Evolutionary conservation across 208 protist species (phyloP).

Genomic region (Trypanosoma melophagium): DNA sequence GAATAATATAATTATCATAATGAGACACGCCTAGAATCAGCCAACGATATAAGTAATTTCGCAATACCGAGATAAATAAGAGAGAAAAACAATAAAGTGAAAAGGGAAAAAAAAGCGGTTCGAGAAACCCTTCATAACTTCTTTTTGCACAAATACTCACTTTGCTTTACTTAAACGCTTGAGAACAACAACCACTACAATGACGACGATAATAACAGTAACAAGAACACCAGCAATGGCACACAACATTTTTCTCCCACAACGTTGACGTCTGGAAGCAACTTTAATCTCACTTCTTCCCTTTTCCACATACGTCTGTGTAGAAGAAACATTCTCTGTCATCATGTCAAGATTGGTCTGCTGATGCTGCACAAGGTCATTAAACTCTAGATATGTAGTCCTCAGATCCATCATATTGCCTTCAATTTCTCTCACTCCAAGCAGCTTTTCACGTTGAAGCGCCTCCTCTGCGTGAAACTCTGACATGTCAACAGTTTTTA

Average conservation of each 20-base stretch:
- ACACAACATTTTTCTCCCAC: constrained; percentile 67
- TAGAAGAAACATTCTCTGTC: constrained; percentile 49
- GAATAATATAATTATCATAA: too few species aligned
- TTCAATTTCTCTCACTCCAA: constrained; percentile 69
- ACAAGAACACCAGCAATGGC: constrained; percentile 51
- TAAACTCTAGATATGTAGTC: constrained; percentile 73
- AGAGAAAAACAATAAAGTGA: too few species aligned
- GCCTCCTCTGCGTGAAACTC: constrained; percentile 74
- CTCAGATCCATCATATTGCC: constrained; percentile 74
- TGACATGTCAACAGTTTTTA: constrained; percentile 50
- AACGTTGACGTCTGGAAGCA: constrained; percentile 50
- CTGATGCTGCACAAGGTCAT: constrained; percentile 69
- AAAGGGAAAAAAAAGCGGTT: too few species aligned
- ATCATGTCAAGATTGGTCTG: constrained; percentile 58
- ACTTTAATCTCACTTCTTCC: constrained; percentile 59
- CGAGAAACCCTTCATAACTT: not conserved
- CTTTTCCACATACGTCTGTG: constrained; percentile 55
- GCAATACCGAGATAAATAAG: too few species aligned
- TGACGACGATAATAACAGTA: constrained; percentile 52
- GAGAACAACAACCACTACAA: constrained; percentile 41
- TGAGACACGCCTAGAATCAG: too few species aligned
- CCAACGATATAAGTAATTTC: too few species aligned
- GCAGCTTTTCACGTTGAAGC: constrained; percentile 69
- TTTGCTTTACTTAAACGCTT: constrained; percentile 15
- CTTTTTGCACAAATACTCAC: constrained; percentile 3